phyloP scores from a whole-genome alignment of 345 rosid species.

The Salix udensis region DNA sequence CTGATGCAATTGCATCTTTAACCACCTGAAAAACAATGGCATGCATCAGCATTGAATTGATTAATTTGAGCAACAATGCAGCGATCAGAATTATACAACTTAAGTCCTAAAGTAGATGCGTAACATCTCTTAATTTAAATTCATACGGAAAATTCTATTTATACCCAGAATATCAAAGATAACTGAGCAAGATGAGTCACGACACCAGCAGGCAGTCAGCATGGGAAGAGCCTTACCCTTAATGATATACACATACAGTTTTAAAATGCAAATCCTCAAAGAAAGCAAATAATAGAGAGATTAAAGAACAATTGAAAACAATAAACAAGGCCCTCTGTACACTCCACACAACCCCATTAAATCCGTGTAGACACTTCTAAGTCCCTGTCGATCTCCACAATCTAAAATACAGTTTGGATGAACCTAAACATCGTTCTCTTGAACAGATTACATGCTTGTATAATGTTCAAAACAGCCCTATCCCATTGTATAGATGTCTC shows the following conservation, averaged over 20 bases:
- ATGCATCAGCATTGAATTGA: background rate
- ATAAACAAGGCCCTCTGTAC: background rate
- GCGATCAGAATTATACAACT: background rate
- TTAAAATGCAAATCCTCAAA: background rate
- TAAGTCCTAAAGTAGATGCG: background rate
- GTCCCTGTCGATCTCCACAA: too few species aligned
- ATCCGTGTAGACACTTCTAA: too few species aligned
- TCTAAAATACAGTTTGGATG: too few species aligned
- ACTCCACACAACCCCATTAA: background rate
- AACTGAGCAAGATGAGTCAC: background rate
- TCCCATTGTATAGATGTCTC: too few species aligned
- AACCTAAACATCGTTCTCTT: too few species aligned
- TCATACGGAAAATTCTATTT: background rate
- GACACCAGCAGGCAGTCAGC: background rate
- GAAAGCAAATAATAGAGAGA: background rate
- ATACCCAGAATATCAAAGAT: background rate
- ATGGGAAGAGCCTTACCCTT: background rate
- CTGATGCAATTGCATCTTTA: too few species aligned
- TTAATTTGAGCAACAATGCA: background rate
- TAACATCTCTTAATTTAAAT: background rate
- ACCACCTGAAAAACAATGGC: conserved; percentile 28
- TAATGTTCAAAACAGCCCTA: too few species aligned
- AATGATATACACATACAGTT: background rate
- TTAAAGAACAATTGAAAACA: background rate
- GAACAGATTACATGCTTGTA: too few species aligned